Base-by-base conservation (phyloP, 495 filamentous ascomycete species). In the Aspergillus cristatus region DNA sequence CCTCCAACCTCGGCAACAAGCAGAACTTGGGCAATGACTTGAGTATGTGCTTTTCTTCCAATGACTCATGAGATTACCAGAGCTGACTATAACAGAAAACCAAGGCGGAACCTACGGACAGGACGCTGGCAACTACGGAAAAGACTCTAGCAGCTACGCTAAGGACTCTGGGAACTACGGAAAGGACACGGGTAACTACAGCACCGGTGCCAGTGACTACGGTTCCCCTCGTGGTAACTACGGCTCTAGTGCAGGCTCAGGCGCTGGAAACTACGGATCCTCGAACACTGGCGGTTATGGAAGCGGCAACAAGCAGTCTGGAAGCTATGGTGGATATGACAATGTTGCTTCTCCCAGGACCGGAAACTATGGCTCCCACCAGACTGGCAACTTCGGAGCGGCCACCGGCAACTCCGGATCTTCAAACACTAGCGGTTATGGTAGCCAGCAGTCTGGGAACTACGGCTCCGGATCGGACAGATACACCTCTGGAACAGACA, bases 341-440 rank as follows among this genome's bases (percentile, higher is more conserved):
- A 39, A 24, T 4, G 4, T 4, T 24, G 20, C 20, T 8, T 24
- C 20, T 4, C 20, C 54, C 12, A 43, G 43, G 13, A 29, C 45
- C 20, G 41, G 34, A 35, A 72, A 70, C 47, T 58, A 64, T 7
- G 73, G 75, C 38, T 66, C 76, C 29, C n/a, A 54, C 58, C 28
- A 57, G 14, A 29, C 45, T 20, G 41, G 34, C 36, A 72, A 70
- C 47, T 67, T 75, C 29, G 57, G 12, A 30, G 28, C 5, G 4
- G 28, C 5, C 13, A 4, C n/a, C 28, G 52, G 44, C 7, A 62
- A 62, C 18, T 42, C 39, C 1, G 48, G 54, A 44, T 36, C 36
- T 35, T n/a, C 0, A 15, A 16, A 32, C 18, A 12, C 18, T 18
- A 14, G 26, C n/a, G 15, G 15, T 32, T 17, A 24, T 24, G 20